phyloP scores from a whole-genome alignment of 352 stramenopile species.

The Globisporangium heterothallicum region DNA sequence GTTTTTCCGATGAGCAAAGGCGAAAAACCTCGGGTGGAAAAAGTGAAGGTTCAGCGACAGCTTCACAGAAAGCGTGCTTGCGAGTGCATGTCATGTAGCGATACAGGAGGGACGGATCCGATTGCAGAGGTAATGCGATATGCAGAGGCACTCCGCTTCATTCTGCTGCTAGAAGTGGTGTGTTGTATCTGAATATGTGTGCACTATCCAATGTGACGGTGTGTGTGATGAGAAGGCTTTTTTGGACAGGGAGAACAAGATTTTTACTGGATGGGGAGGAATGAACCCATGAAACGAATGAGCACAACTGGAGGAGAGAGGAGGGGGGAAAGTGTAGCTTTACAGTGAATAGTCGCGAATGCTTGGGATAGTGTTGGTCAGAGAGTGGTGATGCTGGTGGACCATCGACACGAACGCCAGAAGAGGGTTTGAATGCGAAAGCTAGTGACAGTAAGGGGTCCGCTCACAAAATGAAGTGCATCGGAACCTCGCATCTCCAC shows the following conservation, averaged over 20 bases:
- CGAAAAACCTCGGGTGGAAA: conserved; percentile 5
- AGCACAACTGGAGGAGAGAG: no score
- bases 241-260: not conserved
- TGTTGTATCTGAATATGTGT: no score
- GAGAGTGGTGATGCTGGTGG: no score
- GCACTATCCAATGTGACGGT: not conserved
- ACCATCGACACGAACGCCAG: not conserved
- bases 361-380: no score
- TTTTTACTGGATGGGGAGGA: not conserved
- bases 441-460: no score
- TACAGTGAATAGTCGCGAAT: not conserved
- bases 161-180: no score
- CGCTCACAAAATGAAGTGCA: no score
- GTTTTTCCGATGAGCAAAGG: not conserved
- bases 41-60: not conserved
- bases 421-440: no score
- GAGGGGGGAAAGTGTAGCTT: not conserved
- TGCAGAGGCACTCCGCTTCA: no score
- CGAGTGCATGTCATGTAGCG: not conserved
- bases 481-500: no score
- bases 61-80: not conserved
- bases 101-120: no score
- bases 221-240: not conserved
- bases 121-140: no score
- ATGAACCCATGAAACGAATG: not conserved